These are phyloP conservation scores for Myriosclerotinia scirpicola DNA, from an alignment of 2,329 filamentous ascomycete species.

Conservation along the genomic window DNA sequence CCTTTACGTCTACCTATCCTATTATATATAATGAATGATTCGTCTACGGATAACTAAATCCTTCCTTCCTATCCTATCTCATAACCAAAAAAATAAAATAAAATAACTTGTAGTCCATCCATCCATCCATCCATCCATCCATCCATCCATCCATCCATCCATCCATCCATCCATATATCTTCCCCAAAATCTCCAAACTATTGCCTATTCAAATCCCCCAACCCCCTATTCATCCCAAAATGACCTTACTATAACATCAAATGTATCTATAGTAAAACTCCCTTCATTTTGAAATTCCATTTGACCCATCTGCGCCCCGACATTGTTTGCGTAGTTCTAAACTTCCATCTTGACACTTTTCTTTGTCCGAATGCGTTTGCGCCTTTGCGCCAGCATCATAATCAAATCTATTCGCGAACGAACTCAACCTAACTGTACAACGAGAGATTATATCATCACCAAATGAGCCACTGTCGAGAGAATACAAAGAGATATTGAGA, in stretches of 20 bases:
- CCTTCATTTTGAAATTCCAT: constrained; percentile 3
- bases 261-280: constrained; percentile 1
- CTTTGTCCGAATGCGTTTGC: constrained; percentile 36
- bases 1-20: neutral
- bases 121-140: too few species aligned
- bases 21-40: neutral
- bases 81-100: neutral
- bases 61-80: neutral
- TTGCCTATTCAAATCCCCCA: neutral
- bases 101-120: too few species aligned
- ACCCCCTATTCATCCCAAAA: constrained; percentile 8
- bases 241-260: neutral
- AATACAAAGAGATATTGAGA: constrained; percentile 26
- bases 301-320: neutral
- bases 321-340: constrained; percentile 25
- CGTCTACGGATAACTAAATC: neutral
- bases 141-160: too few species aligned
- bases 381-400: constrained; percentile 35
- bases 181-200: neutral
- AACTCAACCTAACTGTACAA: constrained; percentile 19
- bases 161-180: neutral
- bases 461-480: constrained; percentile 33
- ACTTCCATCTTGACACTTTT: constrained; percentile 16
- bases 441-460: constrained; percentile 24
- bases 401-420: constrained; percentile 22